These are phyloP conservation scores for Aschersonia sp. DNA, from an alignment of 2,329 filamentous ascomycete species.

Conservation along the genomic window DNA sequence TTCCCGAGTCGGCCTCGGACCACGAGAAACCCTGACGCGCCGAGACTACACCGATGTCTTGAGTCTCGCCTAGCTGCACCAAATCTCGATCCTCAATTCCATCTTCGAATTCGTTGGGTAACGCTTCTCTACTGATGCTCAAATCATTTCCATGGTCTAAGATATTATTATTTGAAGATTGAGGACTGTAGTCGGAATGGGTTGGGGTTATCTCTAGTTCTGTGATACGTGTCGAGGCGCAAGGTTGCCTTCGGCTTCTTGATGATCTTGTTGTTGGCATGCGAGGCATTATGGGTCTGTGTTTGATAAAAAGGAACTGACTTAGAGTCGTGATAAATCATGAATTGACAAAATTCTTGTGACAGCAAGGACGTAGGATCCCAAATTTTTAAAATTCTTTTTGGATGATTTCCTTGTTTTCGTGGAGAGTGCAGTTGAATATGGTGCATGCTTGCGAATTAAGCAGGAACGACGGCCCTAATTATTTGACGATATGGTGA, in stretches of 20 bases:
- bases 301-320: neutral
- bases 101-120: slow-evolving; percentile 9
- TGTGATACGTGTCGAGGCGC: slow-evolving; percentile 9
- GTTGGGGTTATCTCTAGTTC: slow-evolving; percentile 20
- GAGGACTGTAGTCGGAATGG: slow-evolving; percentile 9
- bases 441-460: too few species aligned
- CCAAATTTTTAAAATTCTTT: too few species aligned
- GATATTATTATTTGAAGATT: neutral
- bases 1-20: slow-evolving; percentile 14
- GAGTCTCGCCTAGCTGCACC: slow-evolving; percentile 6
- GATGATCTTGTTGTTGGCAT: neutral
- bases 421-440: too few species aligned
- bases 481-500: neutral
- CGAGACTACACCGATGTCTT: neutral
- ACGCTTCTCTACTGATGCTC: neutral
- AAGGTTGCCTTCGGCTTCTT: slow-evolving; percentile 1
- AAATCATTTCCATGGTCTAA: too few species aligned
- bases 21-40: slow-evolving; percentile 8
- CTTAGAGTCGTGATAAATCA: too few species aligned
- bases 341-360: too few species aligned
- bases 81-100: slow-evolving; percentile 12
- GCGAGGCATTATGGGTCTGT: neutral
- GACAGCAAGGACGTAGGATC: too few species aligned
- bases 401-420: too few species aligned
- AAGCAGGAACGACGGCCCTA: too few species aligned